A percentile compares a stretch with the other conserved stretches of the same genome.
These are phyloP conservation scores for Claviceps sp. DNA, from an alignment of 2,329 filamentous ascomycete species.

Conservation along the genomic window DNA sequence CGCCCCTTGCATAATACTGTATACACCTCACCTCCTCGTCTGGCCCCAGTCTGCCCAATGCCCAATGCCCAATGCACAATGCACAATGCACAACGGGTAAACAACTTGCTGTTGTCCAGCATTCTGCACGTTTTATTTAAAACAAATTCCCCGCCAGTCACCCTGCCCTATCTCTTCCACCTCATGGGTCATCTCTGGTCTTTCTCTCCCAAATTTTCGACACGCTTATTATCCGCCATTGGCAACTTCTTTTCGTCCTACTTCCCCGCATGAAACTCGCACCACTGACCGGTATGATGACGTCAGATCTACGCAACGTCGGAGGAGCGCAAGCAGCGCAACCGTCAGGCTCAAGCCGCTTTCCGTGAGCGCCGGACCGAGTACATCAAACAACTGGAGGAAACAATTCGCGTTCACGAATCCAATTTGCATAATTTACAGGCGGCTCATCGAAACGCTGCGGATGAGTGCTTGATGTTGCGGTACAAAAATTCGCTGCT, in stretches of 20 bases:
- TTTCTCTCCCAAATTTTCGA: too few relatives aligned
- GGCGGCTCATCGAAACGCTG: conserved; percentile 83
- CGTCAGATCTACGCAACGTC: conserved; percentile 92
- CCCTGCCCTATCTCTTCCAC: too few relatives aligned
- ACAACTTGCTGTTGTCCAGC: too few relatives aligned
- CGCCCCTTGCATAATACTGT: not conserved
- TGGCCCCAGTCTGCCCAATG: not conserved
- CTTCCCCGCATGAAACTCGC: not conserved
- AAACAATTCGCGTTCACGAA: conserved; percentile 94
- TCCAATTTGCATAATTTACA: conserved; percentile 85
- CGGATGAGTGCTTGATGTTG: conserved; percentile 95
- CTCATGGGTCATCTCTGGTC: too few relatives aligned
- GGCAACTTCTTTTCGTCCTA: not conserved
- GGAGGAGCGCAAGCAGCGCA: conserved; percentile 94
- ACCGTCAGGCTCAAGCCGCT: conserved; percentile 90
- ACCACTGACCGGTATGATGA: conserved; percentile 5
- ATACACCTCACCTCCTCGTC: not conserved
- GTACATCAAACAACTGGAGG: conserved; percentile 98
- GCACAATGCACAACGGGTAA: too few relatives aligned
- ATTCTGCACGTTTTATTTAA: too few relatives aligned
- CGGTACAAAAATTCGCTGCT: conserved; percentile 96
- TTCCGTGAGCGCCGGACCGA: conserved; percentile 94
- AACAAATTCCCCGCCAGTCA: too few relatives aligned
- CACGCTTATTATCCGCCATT: too few relatives aligned
- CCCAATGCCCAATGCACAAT: too few relatives aligned